Conservation (phyloP, 2,329 filamentous ascomycete species). For the Lasiodiplodia hormozganensis region DNA sequence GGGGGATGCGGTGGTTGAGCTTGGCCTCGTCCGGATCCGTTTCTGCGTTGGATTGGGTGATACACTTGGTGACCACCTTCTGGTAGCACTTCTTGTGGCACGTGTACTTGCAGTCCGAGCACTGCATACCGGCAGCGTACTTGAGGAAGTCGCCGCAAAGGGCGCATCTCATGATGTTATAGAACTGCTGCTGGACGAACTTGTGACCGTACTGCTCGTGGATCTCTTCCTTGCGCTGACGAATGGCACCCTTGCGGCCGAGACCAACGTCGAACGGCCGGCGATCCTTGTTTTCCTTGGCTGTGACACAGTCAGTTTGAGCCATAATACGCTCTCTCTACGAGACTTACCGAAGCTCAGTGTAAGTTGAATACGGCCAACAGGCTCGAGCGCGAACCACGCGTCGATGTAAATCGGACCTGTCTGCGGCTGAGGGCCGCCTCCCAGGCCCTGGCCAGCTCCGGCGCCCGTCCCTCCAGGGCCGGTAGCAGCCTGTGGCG, state of each 20-base stretch:
- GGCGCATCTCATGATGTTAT: constrained; percentile 99
- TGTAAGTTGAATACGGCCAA: constrained; percentile 88
- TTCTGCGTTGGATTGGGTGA: constrained; percentile 98
- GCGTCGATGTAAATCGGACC: constrained; percentile 74
- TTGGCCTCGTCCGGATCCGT: constrained; percentile 99
- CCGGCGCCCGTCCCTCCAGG: constrained; percentile 45
- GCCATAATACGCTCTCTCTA: not conserved
- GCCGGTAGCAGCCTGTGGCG: constrained; percentile 44
- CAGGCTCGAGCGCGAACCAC: constrained; percentile 97
- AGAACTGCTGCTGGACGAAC: constrained; percentile 97
- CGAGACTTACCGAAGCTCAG: constrained; percentile 74
- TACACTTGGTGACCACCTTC: constrained; percentile 98
- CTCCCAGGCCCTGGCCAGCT: constrained; percentile 40
- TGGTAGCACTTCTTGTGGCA: constrained; percentile 97
- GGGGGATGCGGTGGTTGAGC: constrained; percentile 98
- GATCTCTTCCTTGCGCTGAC: constrained; percentile 96
- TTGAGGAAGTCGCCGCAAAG: constrained; percentile 98
- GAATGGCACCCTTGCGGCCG: constrained; percentile 92
- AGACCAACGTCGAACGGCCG: constrained; percentile 87
- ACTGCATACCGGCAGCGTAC: constrained; percentile 98
- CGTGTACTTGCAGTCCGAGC: constrained; percentile 98
- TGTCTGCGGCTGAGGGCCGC: constrained; percentile 57
- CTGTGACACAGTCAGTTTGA: constrained; percentile 41
- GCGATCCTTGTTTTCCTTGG: constrained; percentile 86
- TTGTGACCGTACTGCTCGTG: constrained; percentile 99